Evolutionary conservation across 768 basidiomycete species (phyloP), one percentile per base, ranked within the genome.

Genomic region (Suillus ampliporus): DNA sequence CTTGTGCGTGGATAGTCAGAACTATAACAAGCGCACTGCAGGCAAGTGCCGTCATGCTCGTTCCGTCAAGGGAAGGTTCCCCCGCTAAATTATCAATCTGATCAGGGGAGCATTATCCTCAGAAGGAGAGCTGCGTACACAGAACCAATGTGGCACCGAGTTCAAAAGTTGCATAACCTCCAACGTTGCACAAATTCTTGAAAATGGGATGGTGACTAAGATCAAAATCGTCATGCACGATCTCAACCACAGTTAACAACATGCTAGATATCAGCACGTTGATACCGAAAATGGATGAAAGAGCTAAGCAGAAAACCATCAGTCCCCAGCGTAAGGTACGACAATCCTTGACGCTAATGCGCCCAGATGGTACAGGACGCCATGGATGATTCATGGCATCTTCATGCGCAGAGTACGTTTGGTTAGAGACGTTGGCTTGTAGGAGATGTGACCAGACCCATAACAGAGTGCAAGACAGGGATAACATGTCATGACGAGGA

Each of bases 1-100:
- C 77, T 61, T 77, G 74, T 0, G 74, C 74, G 37, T 80, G 77
- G 11, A 78, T 78, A 2, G 80, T 81, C 8, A 76, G 77, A 43
- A 73, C 60, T 14, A 78, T 70, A 13, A 78, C 72, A 9, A 70
- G 57, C 0, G 71, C 63, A 53, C 76, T 79, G 8, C 71, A 58
- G 47, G 65, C 50, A 40, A 78, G 61, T 3, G 74, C 63, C 26
- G 64, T 40, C 4, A 70, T 28, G 14, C 70, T 66, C 28, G 62
- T 65, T 6, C 40, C 35, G 61, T 72, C 65, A 4, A 70, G 57
- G 26, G 9, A 57, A 10, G 23, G 35, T 48, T 35, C 19, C 34
- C 43, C 34, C 34, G 34, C 34, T 17, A 58, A 23, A 23, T 31
- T 46, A 31, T 60, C 10, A 7, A 35, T 14, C 19, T 28, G 38